These are phyloP conservation scores for Tetramitus jugosus DNA, from an alignment of 208 protist species.

Conservation along the genomic window DNA sequence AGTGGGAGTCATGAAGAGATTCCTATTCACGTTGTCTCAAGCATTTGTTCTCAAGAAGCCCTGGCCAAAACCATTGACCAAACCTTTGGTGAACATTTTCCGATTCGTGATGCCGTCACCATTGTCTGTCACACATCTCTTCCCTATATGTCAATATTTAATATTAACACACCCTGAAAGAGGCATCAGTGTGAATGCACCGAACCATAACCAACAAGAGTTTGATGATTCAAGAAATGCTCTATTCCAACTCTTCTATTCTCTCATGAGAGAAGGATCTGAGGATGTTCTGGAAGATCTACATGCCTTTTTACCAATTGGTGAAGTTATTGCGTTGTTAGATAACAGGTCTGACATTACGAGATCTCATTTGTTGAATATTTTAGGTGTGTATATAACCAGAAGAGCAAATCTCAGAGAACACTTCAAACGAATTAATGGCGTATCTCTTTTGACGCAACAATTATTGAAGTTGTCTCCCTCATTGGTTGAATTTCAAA, in stretches of 20 bases:
- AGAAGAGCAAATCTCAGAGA: neutral
- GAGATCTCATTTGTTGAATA: neutral
- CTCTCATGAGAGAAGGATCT: neutral
- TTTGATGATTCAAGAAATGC: neutral
- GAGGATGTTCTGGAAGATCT: conserved; percentile 7
- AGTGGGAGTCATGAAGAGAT: neutral
- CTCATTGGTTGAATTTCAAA: conserved; percentile 15
- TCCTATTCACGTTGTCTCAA: neutral
- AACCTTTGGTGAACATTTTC: neutral
- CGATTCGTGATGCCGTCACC: neutral
- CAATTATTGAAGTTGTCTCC: conserved; percentile 3
- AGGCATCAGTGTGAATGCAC: neutral
- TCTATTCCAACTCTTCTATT: neutral
- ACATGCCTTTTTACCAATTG: neutral
- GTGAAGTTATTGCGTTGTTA: conserved; percentile 12
- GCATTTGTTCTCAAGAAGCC: neutral
- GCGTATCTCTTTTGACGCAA: neutral
- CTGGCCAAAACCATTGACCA: neutral
- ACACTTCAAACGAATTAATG: neutral
- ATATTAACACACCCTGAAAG: neutral
- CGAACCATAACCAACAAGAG: neutral
- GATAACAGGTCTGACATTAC: neutral
- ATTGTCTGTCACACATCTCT: neutral
- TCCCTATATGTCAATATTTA: neutral
- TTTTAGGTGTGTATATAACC: neutral